Evolutionary conservation across 2,329 filamentous ascomycete genomes (phyloP).

Genomic region (Pseudogymnoascus sp.): DNA sequence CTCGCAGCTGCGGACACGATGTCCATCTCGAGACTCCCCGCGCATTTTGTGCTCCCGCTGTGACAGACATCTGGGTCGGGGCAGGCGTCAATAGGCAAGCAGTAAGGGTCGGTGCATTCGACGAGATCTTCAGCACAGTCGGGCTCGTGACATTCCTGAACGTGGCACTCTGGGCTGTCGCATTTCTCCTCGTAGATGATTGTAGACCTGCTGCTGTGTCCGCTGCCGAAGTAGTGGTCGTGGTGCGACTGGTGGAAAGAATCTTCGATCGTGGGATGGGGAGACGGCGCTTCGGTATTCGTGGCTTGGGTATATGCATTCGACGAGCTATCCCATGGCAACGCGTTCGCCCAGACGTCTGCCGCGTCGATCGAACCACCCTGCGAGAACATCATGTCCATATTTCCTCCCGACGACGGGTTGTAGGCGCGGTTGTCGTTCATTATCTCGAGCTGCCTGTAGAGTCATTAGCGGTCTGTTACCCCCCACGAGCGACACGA

Average conservation of each 20-base stretch:
- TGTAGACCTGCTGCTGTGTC: not conserved
- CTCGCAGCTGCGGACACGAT: not conserved
- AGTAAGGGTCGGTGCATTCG: not conserved
- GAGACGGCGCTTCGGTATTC: not conserved
- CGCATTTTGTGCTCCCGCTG: slow-evolving; percentile 1
- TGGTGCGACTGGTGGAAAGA: not conserved
- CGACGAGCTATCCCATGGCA: slow-evolving; percentile 5
- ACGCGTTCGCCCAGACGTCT: slow-evolving; percentile 1
- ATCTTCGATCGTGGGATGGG: not conserved
- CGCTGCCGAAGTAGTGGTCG: not conserved
- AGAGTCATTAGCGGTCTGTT: not conserved
- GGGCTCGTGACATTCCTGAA: not conserved
- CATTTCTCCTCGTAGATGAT: slow-evolving; percentile 1
- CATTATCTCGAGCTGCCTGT: slow-evolving; percentile 4
- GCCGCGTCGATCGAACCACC: not conserved
- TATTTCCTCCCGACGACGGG: not conserved
- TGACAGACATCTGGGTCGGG: not conserved
- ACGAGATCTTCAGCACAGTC: slow-evolving; percentile 1
- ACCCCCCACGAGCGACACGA: not conserved
- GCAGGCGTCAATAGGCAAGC: not conserved
- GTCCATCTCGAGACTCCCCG: not conserved
- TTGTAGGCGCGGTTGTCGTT: slow-evolving; percentile 3
- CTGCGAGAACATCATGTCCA: not conserved
- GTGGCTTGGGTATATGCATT: not conserved
- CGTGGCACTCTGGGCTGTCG: slow-evolving; percentile 8